Evolutionary conservation across 2,329 filamentous ascomycete species (phyloP), one percentile per base, ranked within the genome.

Genomic region (Ascochyta fabae): DNA sequence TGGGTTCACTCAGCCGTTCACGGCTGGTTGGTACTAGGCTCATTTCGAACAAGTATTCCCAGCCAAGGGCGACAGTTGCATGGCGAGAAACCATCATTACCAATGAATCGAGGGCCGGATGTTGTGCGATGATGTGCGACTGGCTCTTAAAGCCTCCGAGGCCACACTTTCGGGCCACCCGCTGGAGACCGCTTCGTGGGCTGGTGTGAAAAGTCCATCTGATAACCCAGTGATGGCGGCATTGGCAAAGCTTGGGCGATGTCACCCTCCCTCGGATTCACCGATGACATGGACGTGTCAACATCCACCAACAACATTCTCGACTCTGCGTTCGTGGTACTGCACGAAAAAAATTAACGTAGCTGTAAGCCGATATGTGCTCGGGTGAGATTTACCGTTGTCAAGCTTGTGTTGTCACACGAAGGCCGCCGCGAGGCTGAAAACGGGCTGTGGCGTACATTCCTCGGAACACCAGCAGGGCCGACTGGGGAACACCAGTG

Each of bases 231-330:
- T 47, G 24, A 31, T 15, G 36, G 41, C 29, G 31, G 42, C 31
- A 49, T 55, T 55, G 40, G 46, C 52, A 33, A 36, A 33, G 41
- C 40, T 54, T 55, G 46, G 52, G 29, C 53, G 41, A 46, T 49
- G 46, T 55, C 52, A 41, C 42, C 23, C 15, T 22, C 35, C 31
- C 19, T 36, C 45, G 27, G 26, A 23, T 27, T 10, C 10, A 19
- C 34, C 40, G 35, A 45, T n/a, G n/a, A 9, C 45, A 41, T 4
- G 3, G 16, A 19, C 22, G n/a, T 35, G 27, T 27, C 24, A 24
- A 45, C 26, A 24, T 19, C 15, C 8, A 35, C 24, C 34, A 23
- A 44, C 6, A 22, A 31, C 6, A 6, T 29, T 8, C 22, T 35
- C 19, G 16, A n/a, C 12, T 16, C 2, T 42, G 10, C 19, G 12